Conservation (phyloP, 176 grass and related monocot genomes). For the Lolium rigidum region DNA sequence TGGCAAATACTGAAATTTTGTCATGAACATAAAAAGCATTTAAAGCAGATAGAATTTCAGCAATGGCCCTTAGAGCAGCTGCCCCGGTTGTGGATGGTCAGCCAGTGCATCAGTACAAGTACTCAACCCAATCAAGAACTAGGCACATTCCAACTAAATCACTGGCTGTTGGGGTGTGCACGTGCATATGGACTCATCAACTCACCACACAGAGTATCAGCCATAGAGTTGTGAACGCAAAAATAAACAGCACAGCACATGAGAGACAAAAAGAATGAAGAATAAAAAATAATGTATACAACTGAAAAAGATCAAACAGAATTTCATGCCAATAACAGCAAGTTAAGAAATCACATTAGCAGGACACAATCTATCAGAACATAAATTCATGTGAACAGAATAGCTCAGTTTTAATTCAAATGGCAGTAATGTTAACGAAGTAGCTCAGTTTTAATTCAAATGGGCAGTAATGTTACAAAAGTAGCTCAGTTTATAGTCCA, state of each 20-base stretch:
- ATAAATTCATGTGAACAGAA: background rate
- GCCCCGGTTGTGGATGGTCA: background rate
- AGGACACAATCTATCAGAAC: background rate
- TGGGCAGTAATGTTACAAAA: background rate
- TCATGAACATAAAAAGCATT: conserved; percentile 6
- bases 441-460: no score
- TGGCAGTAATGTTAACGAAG: no score
- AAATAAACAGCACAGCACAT: background rate
- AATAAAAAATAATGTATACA: conserved; percentile 16
- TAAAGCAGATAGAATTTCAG: background rate
- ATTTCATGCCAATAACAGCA: background rate
- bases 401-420: background rate
- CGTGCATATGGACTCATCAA: background rate
- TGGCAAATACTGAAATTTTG: background rate
- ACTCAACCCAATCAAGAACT: background rate
- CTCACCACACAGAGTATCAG: background rate
- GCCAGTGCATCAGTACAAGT: conserved; percentile 1
- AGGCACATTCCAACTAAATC: background rate
- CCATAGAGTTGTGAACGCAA: background rate
- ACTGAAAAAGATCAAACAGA: background rate
- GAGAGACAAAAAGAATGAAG: background rate
- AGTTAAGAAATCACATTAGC: background rate
- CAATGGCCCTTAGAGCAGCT: background rate
- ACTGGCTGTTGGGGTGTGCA: background rate
- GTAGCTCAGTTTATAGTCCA: no score